Evolutionary conservation across 768 basidiomycete genomes (phyloP).

Genomic region (Glaciozyma antarctica): DNA sequence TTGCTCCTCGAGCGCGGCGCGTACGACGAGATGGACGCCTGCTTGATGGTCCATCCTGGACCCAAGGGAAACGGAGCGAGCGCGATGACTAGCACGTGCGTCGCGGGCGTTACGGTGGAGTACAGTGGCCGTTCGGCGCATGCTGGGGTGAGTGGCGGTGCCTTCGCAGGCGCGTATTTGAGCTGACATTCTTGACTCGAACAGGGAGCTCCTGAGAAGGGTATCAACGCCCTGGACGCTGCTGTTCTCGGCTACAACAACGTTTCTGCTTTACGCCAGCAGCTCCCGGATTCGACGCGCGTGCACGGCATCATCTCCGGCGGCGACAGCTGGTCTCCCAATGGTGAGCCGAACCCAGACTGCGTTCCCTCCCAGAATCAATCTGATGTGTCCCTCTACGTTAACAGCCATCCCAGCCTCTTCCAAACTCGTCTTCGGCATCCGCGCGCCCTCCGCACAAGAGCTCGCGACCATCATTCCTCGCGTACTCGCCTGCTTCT

Average conservation of each 20-base stretch:
- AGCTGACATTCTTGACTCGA: background rate
- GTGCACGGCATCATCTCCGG: slow-evolving; percentile 59
- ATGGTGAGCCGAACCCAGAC: background rate
- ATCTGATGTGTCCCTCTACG: background rate
- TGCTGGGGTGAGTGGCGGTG: slow-evolving; percentile 1
- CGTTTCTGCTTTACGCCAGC: slow-evolving; percentile 72
- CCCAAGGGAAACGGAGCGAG: slow-evolving; percentile 41
- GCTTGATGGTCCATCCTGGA: slow-evolving; percentile 71
- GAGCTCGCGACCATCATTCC: background rate
- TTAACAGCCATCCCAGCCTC: background rate
- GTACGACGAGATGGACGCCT: slow-evolving; percentile 60
- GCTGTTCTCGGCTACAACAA: slow-evolving; percentile 73
- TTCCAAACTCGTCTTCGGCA: background rate
- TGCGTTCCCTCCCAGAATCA: background rate
- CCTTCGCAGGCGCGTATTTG: background rate
- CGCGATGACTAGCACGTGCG: background rate
- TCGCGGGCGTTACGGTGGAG: background rate
- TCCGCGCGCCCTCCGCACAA: background rate
- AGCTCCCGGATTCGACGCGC: slow-evolving; percentile 70
- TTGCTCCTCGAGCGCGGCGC: slow-evolving; percentile 59
- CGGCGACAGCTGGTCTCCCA: background rate
- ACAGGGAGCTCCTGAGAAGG: slow-evolving; percentile 59
- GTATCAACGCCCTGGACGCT: slow-evolving; percentile 75
- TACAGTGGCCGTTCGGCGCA: slow-evolving; percentile 2
- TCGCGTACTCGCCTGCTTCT: slow-evolving; percentile 1